phyloP scores from a whole-genome alignment of 805 yeast species.

The Metschnikowia kofuensis region DNA sequence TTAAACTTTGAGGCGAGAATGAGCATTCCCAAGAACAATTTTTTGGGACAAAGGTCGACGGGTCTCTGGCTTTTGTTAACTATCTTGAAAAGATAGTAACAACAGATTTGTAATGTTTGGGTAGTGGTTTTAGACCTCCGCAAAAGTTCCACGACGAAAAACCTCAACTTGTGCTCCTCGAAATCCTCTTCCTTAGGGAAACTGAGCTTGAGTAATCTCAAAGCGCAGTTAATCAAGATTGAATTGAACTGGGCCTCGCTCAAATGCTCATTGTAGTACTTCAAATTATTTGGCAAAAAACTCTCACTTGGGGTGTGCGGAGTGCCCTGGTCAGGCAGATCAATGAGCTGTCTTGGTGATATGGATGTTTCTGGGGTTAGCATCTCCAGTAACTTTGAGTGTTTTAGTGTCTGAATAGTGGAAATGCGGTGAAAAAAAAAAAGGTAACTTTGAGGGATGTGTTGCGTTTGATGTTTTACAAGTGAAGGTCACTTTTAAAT shows the following conservation, averaged over 20 bases:
- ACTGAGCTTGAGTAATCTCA: constrained; percentile 35
- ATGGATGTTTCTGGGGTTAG: constrained; percentile 14
- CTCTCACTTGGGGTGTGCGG: constrained; percentile 16
- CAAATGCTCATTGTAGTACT: constrained; percentile 38
- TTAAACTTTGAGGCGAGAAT: constrained; percentile 71
- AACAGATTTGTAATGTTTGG: constrained; percentile 61
- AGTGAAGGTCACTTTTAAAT: constrained; percentile 2
- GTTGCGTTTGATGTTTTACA: not conserved
- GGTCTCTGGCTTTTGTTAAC: constrained; percentile 19
- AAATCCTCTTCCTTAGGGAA: constrained; percentile 17
- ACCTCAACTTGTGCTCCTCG: constrained; percentile 20
- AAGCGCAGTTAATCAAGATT: constrained; percentile 34
- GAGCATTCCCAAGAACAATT: constrained; percentile 63
- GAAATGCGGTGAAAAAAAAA: too few species aligned
- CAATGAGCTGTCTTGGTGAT: constrained; percentile 12
- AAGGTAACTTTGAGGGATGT: not conserved
- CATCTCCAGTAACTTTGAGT: constrained; percentile 4
- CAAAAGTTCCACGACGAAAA: constrained; percentile 42
- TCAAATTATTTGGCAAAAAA: constrained; percentile 35
- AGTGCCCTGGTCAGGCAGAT: constrained; percentile 7
- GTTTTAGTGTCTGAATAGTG: not conserved
- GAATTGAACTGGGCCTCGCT: constrained; percentile 41
- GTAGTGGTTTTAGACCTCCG: constrained; percentile 56
- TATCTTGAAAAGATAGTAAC: constrained; percentile 60
- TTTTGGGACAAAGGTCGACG: constrained; percentile 52